phyloP scores from a whole-genome alignment of 441 rosid genomes.

The Hypseocharis bilobata region DNA sequence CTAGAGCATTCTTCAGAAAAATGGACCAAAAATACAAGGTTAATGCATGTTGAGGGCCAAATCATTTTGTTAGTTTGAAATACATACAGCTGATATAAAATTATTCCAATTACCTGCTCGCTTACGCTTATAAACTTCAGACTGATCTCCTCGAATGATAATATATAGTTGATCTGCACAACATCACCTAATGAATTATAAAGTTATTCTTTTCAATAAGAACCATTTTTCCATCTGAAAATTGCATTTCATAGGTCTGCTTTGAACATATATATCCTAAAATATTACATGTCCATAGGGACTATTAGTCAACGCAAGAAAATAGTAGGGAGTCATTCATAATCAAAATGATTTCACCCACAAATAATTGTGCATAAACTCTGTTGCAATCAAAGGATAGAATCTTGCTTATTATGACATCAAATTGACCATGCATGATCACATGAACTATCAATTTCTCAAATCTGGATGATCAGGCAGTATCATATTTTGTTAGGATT shows the following conservation, averaged over 20 bases:
- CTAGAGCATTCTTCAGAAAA: background rate
- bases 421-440: background rate
- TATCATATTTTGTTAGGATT: background rate
- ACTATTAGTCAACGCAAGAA: background rate
- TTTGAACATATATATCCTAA: background rate
- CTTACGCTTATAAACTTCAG: conserved; percentile 74
- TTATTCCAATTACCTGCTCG: conserved; percentile 57
- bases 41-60: background rate
- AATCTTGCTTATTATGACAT: background rate
- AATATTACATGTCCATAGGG: background rate
- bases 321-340: background rate
- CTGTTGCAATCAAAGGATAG: background rate
- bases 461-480: background rate
- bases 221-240: background rate
- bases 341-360: conserved; percentile 3
- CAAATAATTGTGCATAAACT: background rate
- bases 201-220: conserved; percentile 2
- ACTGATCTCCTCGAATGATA: conserved; percentile 94
- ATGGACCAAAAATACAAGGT: background rate
- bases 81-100: conserved; percentile 8
- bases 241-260: background rate
- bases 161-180: conserved; percentile 67
- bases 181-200: conserved; percentile 19
- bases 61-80: conserved; percentile 3
- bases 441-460: background rate